These are phyloP conservation scores for Zygoascus flipseniorum DNA, from an alignment of 805 yeast genomes.

Conservation along the genomic window DNA sequence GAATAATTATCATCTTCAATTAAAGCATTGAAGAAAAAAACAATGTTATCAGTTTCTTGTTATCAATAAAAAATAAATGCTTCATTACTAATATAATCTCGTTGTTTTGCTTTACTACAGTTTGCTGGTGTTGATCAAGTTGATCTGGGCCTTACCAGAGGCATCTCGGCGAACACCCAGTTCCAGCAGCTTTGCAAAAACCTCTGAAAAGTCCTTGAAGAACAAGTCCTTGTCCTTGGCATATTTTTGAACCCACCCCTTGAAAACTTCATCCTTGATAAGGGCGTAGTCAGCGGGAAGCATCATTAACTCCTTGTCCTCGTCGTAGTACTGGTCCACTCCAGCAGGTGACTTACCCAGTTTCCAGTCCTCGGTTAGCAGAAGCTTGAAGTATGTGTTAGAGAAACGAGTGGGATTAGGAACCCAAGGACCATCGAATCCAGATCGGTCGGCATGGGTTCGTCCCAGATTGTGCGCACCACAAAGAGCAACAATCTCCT, in stretches of 20 bases:
- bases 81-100: too few relatives aligned
- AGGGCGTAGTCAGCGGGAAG: constrained; percentile 72
- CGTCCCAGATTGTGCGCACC: constrained; percentile 62
- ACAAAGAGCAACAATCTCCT: constrained; percentile 51
- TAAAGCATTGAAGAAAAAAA: too few relatives aligned
- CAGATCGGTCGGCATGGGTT: constrained; percentile 56
- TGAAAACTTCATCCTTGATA: constrained; percentile 50
- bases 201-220: constrained; percentile 55
- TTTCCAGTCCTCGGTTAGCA: constrained; percentile 53
- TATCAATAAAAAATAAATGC: too few relatives aligned
- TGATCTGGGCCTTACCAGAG: constrained; percentile 28
- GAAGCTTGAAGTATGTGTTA: constrained; percentile 61
- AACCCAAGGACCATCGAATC: constrained; percentile 89
- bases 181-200: constrained; percentile 64
- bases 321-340: constrained; percentile 32
- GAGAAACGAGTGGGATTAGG: constrained; percentile 65
- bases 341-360: constrained; percentile 32
- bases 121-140: constrained; percentile 13
- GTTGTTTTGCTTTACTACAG: constrained; percentile 2
- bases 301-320: constrained; percentile 73
- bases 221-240: constrained; percentile 58
- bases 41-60: too few relatives aligned
- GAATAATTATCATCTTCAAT: too few relatives aligned
- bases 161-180: constrained; percentile 57
- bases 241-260: constrained; percentile 53